Evolutionary conservation across 768 basidiomycete genomes (phyloP).

Genomic region (Pleurotus ostreatus): DNA sequence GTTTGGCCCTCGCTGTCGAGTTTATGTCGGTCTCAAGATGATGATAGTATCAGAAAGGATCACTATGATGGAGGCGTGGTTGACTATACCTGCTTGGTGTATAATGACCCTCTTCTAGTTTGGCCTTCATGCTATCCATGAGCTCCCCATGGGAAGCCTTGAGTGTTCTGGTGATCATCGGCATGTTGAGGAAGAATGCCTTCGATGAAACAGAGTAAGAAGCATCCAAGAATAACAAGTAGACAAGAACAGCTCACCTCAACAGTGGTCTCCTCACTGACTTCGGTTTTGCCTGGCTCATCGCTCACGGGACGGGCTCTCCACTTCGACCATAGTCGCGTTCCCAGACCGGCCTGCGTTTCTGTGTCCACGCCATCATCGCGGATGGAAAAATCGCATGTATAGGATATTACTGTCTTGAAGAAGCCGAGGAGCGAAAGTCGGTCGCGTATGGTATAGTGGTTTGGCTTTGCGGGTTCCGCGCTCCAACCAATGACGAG

Average conservation of each 20-base stretch:
- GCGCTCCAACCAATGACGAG: constrained; percentile 21
- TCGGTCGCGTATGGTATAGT: constrained; percentile 27
- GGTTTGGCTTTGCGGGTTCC: constrained; percentile 20
- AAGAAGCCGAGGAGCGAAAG: constrained; percentile 22
- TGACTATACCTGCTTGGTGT: background rate
- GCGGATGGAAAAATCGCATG: constrained; percentile 13
- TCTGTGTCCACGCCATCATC: constrained; percentile 22
- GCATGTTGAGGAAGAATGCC: constrained; percentile 30
- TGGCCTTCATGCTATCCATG: constrained; percentile 22
- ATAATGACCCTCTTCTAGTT: constrained; percentile 13
- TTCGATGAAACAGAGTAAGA: constrained; percentile 17
- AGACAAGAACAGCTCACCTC: constrained; percentile 19
- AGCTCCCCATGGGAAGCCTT: constrained; percentile 21
- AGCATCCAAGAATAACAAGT: constrained; percentile 23
- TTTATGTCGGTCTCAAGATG: no score
- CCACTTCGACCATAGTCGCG: constrained; percentile 15
- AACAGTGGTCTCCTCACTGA: constrained; percentile 22
- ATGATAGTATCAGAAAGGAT: no score
- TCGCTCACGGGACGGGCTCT: constrained; percentile 12
- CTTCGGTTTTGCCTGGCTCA: constrained; percentile 15
- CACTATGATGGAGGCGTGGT: no score
- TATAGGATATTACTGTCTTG: constrained; percentile 23
- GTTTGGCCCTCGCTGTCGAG: no score
- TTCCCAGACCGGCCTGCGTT: constrained; percentile 23
- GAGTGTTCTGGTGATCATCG: constrained; percentile 28